Conservation (phyloP, 208 protist genomes). For the Trichomonas tenax region DNA sequence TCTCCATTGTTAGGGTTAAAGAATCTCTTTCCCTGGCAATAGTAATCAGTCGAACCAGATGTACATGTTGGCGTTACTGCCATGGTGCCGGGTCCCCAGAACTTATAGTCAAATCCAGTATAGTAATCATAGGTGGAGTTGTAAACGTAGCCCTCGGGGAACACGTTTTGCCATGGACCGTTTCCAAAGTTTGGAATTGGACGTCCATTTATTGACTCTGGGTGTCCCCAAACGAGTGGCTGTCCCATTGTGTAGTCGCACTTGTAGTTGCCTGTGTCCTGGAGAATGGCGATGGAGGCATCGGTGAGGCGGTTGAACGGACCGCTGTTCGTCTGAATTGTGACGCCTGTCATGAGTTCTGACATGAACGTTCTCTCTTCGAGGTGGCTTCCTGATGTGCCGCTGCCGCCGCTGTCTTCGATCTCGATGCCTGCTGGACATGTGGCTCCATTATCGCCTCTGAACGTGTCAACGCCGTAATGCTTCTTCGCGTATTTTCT, state of each 20-base stretch:
- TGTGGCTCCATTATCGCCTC: background rate
- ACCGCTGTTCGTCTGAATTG: background rate
- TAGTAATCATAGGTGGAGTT: background rate
- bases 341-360: background rate
- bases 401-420: background rate
- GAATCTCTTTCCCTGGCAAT: too few relatives aligned
- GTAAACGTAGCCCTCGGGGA: background rate
- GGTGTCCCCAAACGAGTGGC: background rate
- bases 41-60: too few relatives aligned
- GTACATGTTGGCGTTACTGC: background rate
- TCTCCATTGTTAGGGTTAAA: too few relatives aligned
- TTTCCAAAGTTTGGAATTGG: background rate
- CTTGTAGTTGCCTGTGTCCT: background rate
- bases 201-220: background rate
- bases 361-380: background rate
- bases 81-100: background rate
- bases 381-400: background rate
- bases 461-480: background rate
- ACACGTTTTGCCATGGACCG: background rate
- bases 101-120: background rate
- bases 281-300: background rate
- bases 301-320: background rate
- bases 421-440: background rate
- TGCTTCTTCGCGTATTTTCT: background rate
- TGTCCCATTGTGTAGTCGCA: background rate